phyloP scores from a whole-genome alignment of 202 grass and related monocot genomes.

The Alloteropsis angusta region DNA sequence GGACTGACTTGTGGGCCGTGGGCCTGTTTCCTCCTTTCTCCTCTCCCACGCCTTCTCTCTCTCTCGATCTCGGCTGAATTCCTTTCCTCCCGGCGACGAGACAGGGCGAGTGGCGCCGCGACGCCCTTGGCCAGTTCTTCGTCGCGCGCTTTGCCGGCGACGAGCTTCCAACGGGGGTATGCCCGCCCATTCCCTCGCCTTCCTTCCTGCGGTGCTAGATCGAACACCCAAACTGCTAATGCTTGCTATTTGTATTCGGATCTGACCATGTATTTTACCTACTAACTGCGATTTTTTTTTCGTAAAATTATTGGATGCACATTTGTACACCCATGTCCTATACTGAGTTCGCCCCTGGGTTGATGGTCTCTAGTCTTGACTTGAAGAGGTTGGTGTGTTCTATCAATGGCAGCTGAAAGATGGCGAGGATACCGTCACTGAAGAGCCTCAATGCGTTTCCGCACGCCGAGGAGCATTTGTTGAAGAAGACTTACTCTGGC shows the following conservation, averaged over 20 bases:
- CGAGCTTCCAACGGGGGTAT: not conserved
- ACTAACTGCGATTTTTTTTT: not conserved
- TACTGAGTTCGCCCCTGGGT: not conserved
- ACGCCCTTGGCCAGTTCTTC: not conserved
- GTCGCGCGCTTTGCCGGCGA: not conserved
- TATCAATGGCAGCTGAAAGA: constrained; percentile 37
- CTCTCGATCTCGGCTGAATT: too few species aligned
- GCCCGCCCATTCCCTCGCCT: not conserved
- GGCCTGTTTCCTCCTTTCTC: too few species aligned
- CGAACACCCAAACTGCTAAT: not conserved
- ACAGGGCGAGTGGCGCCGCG: too few species aligned
- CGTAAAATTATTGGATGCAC: not conserved
- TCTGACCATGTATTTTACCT: too few species aligned
- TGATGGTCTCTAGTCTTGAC: not conserved
- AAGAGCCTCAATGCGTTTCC: constrained; percentile 91
- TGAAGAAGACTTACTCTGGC: constrained; percentile 84
- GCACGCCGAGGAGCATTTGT: constrained; percentile 77
- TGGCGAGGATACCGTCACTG: constrained; percentile 66
- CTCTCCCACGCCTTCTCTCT: too few species aligned
- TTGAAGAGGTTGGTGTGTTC: constrained; percentile 9
- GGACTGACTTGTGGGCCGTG: too few species aligned
- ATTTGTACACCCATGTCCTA: not conserved
- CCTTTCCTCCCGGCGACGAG: too few species aligned
- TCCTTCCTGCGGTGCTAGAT: not conserved
- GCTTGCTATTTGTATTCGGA: not conserved